Base-by-base conservation (phyloP, 2,329 filamentous ascomycete genomes). In the Akanthomyces lecanii region DNA sequence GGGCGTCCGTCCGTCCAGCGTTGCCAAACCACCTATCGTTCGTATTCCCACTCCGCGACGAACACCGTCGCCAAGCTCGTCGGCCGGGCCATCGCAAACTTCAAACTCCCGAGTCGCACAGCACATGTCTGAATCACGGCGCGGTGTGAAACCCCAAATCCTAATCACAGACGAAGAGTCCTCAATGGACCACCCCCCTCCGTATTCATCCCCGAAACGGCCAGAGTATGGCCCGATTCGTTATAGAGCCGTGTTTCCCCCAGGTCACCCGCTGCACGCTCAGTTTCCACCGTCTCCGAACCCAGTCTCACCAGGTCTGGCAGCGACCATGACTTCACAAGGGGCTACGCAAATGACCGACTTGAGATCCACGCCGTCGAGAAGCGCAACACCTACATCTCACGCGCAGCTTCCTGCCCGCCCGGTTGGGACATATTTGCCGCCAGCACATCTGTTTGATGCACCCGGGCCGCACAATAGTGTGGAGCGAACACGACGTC, bases 271-370 rank as follows among this genome's bases (percentile, higher is more conserved):
- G 0, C 69, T 80, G 45, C 75, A 75, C 48, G 68, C 72, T 11
- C 78, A 82, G 62, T 81, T 81, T 38, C 81, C 85, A 2, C 80
- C 81, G 1, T 86, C 87, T 5, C 86, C 87, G 0, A 82, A 82
- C 0, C 86, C 85, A 2, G 74, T 85, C 0, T 89, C 89, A 1
- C 87, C 88, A 1, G 87, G 81, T 0, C 75, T 89, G 45, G 80
- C 85, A 44, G 79, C 80, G 16, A 83, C 83, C 0, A 89, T 90
- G 80, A 83, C 82, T 12, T 84, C 85, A 0, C 82, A 85, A 63
- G 83, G 86, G 1, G 84, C 79, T 2, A 85, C 89, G 51, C 80
- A 77, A 25, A 78, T 91, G 77, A 79, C 81, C 1, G 81, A 87
- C 11, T 82, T 90, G 14, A 82, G 83, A 1, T 72, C 84, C 30